Base-by-base conservation (phyloP, 306 rosid species). In the Vigna trinervia region DNA sequence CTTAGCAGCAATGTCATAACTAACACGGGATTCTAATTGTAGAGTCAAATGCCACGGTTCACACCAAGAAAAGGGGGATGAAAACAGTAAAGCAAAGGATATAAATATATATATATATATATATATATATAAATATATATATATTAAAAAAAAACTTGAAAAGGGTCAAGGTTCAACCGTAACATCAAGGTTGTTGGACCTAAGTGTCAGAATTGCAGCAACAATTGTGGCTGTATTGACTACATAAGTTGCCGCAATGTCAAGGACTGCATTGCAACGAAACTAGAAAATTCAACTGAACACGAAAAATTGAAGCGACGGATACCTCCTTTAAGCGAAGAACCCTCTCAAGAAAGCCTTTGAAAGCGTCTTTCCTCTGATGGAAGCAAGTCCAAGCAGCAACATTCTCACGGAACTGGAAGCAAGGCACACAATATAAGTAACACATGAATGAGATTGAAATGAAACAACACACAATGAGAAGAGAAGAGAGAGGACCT, bases 321-420 rank as follows among this genome's bases (percentile, higher is more conserved):
- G 15, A 83, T 64, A 92, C 99, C 93, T 89, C 95, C 85, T 95
- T 95, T 69, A 92, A 86, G 23, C 85, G 86, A 80, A 95, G 92
- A 86, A 92, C 97, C 84, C 92, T 91, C 87, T 91, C 97, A 39
- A 95, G 89, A 81, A 92, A 95, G 41, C 85, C 97, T 78, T 86
- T 86, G 75, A 95, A 95, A 53, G 78, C 73, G 34, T 90, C 96
- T 83, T 92, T 92, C 71, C 85, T 87, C 68, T 92, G 95, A 71
- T 95, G 83, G 87, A 91, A 95, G 78, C 99, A 92, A 34, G 81
- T 90, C 99, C 99, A 95, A 71, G 99, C 98, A 15, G 91, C 93
- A 45, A 95, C 96, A 78, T 95, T 95, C 82, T 92, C 99, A 36
- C 98, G 89, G 74, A 95, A 95, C 99, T 95, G 92, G 85, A 73